Evolutionary conservation across 768 basidiomycete genomes (phyloP), one percentile per base, ranked within the genome.

Genomic region (Podaxis sp.): DNA sequence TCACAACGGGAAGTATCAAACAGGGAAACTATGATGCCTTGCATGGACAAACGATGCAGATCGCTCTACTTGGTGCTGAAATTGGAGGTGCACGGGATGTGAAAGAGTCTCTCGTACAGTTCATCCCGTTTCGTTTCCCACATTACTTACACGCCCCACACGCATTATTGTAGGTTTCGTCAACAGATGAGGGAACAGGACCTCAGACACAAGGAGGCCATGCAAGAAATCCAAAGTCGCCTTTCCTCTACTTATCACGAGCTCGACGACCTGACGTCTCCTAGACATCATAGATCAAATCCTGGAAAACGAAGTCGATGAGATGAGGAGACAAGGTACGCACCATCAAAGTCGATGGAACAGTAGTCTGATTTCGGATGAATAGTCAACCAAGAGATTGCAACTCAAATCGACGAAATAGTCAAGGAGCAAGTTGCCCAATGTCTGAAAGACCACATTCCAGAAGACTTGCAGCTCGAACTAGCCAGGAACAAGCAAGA

Each of bases 381-480:
- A n/a, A n/a, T 57, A 85, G 85, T 85, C 61, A 77, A 83, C 54
- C 74, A 75, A 36, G 80, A 80, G 54, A 76, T 86, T 41, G 72
- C 77, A 9, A 69, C 74, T 11, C 76, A 82, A 52, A 80, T 87
- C 49, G 83, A 85, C 47, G 71, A 75, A 46, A 71, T 84, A 19
- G 83, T 88, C 8, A 67, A 78, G 51, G 77, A 81, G 37, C 77
- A 84, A 64, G 84, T 89, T 2, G 75, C 77, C 0, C 69, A 73
- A 56, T 79, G 80, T 63, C 73, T 89, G 59, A 76, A 79, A 46
- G 65, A 64, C 1, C 75, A 83, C 61, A 79, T 86, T 4, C 80
- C 85, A 2, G 68, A 77, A 47, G 72, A 79, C 6, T 71, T 84
- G n/a, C 83, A 83, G 63, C 73, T 79, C 5, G 79, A 85, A 62